Base-by-base conservation (phyloP, 148 eudicot species). In the Rhododendron ferrugineum region DNA sequence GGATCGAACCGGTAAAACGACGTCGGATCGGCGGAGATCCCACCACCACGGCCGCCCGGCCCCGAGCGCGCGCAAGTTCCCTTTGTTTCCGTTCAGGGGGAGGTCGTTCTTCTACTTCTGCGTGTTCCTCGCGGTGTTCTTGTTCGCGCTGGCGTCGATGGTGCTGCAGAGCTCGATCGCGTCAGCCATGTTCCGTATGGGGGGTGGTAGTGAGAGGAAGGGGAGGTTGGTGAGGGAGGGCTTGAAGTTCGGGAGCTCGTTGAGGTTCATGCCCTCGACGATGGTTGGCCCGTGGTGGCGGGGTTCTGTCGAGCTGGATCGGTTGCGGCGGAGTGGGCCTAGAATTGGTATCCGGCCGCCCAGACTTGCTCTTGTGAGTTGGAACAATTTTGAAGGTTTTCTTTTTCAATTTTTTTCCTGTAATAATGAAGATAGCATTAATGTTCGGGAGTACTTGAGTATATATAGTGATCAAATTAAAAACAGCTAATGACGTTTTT, bases 111-210 rank as follows among this genome's bases (percentile, higher is more conserved):
- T 93, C 46, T 96, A 96, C 83, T 81, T 85, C n/a, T 89, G 88
- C 46, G 80, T 93, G 44, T 87, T 96, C 46, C 46, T 93, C 1
- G 94, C 93, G 0, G 90, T 96, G 16, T 93, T 92, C 54, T 89
- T 84, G 23, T 94, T 96, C 37, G 94, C 94, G 20, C 79, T 93
- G 77, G 98, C 94, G 58, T 92, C 96, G 15, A 89, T 96, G 88
- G 90, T 96, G 84, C 58, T 96, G 84, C 98, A 96, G 91, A 93
- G 92, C 89, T 94, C 96, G 34, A 94, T 96, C 54, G 89, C 90
- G n/a, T 86, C 91, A 22, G 34, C 18, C 83, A 90, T 92, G 82
- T 91, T 93, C 50, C 77, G 93, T 49, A 91, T 84, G 52, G 92
- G 92, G 9, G 70, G 89, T 47, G 32, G 73, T 64, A 2, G 68